These are phyloP conservation scores for Canna indica DNA, from an alignment of 176 grass and related monocot species.

Conservation along the genomic window DNA sequence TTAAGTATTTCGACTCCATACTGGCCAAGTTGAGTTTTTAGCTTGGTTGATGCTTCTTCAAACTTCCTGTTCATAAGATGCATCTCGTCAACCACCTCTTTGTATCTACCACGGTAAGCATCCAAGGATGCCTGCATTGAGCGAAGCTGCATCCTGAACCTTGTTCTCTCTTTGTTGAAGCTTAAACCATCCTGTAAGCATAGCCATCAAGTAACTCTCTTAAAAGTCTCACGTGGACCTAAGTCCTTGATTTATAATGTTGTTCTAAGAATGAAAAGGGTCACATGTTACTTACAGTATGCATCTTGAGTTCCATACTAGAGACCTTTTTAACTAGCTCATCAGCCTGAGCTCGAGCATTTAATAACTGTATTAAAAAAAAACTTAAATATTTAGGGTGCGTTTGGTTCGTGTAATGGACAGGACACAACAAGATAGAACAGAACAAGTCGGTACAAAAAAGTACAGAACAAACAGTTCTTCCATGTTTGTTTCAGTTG, in stretches of 20 bases:
- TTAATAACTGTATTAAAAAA: constrained; percentile 39
- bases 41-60: constrained; percentile 41
- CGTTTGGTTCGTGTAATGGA: no score
- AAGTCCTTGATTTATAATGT: background rate
- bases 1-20: constrained; percentile 50
- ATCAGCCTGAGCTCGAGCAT: constrained; percentile 38
- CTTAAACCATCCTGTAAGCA: constrained; percentile 37
- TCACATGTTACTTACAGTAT: constrained; percentile 29
- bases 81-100: constrained; percentile 32
- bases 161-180: constrained; percentile 47
- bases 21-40: constrained; percentile 54
- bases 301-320: constrained; percentile 50
- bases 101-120: constrained; percentile 36
- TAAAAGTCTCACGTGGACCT: background rate
- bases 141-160: constrained; percentile 32
- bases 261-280: background rate
- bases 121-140: constrained; percentile 45
- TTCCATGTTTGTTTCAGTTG: no score
- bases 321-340: constrained; percentile 54
- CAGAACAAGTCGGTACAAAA: no score
- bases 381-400: no score
- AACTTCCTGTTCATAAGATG: constrained; percentile 49
- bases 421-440: no score
- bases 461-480: constrained; percentile 8
- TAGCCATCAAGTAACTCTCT: background rate